Base-by-base conservation (phyloP, 2,329 filamentous ascomycete genomes). In the Cercospora sp. region DNA sequence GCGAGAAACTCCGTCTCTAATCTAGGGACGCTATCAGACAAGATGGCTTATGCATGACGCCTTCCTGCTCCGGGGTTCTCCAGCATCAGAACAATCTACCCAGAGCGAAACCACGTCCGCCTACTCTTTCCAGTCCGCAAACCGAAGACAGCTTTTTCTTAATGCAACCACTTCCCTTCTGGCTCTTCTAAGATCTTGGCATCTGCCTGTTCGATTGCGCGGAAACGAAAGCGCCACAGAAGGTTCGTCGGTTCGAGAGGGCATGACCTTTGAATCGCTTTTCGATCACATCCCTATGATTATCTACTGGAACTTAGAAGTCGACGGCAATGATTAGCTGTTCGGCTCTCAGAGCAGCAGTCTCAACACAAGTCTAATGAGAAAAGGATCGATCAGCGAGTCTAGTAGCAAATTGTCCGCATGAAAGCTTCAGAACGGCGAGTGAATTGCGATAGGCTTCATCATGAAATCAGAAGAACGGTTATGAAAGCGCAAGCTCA, bases 401-500 rank as follows among this genome's bases (percentile, higher is more conserved):
- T 16, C 9, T 28, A 16, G 23, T 55, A 55, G 48, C 48, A 55
- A 30, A 55, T 55, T 55, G 48, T 55, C 23, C 48, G 48, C 23
- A 55, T 55, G 48, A 28, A 55, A 55, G 48, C 48, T 55, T 28
- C 48, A 55, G 48, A 55, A 55, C 48, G 48, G 48, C 48, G 48
- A 55, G 48, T 55, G 48, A 28, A 55, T 55, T 55, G 23, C 48
- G 23, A 55, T 55, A 55, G 23, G 23, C 16, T 13, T 23, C 48
- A 55, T 55, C 48, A 55, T n/a, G n/a, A 3, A 4, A 28, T 13
- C 12, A 16, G 48, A 53, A 28, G 16, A 55, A 28, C 5, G 10
- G 4, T 51, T 3, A 23, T 16, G 45, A 7, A 7, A 5, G 1
- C 3, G 12, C 36, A 42, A 9, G 16, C 36, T 8, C 2, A 16